Evolutionary conservation across 2,329 filamentous ascomycete genomes (phyloP).

Genomic region (Byssochlamys sp.): DNA sequence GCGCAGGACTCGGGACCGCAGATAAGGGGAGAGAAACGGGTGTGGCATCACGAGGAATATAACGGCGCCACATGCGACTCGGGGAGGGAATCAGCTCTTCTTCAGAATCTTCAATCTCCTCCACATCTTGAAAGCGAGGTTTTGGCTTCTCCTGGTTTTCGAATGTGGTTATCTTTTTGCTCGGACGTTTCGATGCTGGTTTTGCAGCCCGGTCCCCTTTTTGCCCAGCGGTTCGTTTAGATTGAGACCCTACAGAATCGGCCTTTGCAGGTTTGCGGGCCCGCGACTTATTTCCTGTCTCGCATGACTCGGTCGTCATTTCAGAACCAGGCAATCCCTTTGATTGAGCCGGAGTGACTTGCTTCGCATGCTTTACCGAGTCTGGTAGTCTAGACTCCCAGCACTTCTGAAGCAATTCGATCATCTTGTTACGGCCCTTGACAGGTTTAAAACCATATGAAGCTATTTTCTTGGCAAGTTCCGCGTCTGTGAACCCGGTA

Average conservation of each 20-base stretch:
- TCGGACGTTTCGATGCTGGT: neutral
- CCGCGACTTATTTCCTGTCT: neutral
- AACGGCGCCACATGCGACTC: slow-evolving; percentile 10
- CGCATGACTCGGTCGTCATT: neutral
- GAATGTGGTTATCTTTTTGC: neutral
- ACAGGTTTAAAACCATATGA: slow-evolving; percentile 64
- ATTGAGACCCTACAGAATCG: neutral
- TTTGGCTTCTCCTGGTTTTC: slow-evolving; percentile 1
- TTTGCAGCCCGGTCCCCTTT: neutral
- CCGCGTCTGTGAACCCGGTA: slow-evolving; percentile 51
- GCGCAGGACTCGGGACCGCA: slow-evolving; percentile 1
- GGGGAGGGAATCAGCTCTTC: slow-evolving; percentile 25
- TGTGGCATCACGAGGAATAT: neutral
- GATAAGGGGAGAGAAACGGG: slow-evolving; percentile 7
- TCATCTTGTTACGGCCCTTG: slow-evolving; percentile 59
- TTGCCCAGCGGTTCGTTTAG: neutral
- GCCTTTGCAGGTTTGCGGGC: neutral
- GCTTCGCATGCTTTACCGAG: neutral
- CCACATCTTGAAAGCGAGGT: slow-evolving; percentile 14
- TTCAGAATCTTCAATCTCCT: slow-evolving; percentile 31
- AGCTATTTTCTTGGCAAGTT: slow-evolving; percentile 53
- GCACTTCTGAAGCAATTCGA: slow-evolving; percentile 59
- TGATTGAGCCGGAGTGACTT: slow-evolving; percentile 1
- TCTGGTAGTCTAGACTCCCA: slow-evolving; percentile 51
- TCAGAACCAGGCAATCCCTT: slow-evolving; percentile 2